Conservation (phyloP, 768 basidiomycete species). For the Tephrocybe sp. region DNA sequence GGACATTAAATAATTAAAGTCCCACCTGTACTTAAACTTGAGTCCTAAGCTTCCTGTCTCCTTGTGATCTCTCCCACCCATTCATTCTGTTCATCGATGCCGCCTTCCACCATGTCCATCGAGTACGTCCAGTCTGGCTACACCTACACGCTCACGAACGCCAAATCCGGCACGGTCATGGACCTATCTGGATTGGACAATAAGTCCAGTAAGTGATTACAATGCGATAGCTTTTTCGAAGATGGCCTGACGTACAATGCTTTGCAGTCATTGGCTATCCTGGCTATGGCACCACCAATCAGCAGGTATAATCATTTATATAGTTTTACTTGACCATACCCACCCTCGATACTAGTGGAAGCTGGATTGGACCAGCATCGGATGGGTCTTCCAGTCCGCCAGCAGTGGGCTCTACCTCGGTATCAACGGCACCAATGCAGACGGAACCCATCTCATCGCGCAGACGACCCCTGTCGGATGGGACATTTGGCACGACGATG, state of each 20-base stretch:
- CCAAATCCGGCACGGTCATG: slow-evolving; percentile 48
- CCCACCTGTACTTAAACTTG: not conserved
- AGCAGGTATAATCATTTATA: slow-evolving; percentile 34
- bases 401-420: slow-evolving; percentile 42
- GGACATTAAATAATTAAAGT: not conserved
- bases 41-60: not conserved
- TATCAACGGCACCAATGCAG: slow-evolving; percentile 29
- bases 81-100: not conserved
- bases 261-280: slow-evolving; percentile 37
- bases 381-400: slow-evolving; percentile 44
- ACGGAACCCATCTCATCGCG: slow-evolving; percentile 43
- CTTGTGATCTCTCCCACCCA: not conserved
- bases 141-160: slow-evolving; percentile 50
- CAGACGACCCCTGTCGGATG: slow-evolving; percentile 36
- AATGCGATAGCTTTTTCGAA: not conserved
- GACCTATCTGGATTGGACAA: slow-evolving; percentile 59
- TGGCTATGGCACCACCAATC: slow-evolving; percentile 44
- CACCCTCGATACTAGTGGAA: slow-evolving; percentile 41
- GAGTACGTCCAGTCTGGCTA: slow-evolving; percentile 27
- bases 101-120: slow-evolving; percentile 10
- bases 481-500: slow-evolving; percentile 49
- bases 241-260: not conserved
- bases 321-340: not conserved
- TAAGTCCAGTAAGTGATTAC: slow-evolving; percentile 36
- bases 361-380: slow-evolving; percentile 35